These are phyloP conservation scores for Botrytis pseudocinerea DNA, from an alignment of 2,329 filamentous ascomycete genomes.

Conservation along the genomic window DNA sequence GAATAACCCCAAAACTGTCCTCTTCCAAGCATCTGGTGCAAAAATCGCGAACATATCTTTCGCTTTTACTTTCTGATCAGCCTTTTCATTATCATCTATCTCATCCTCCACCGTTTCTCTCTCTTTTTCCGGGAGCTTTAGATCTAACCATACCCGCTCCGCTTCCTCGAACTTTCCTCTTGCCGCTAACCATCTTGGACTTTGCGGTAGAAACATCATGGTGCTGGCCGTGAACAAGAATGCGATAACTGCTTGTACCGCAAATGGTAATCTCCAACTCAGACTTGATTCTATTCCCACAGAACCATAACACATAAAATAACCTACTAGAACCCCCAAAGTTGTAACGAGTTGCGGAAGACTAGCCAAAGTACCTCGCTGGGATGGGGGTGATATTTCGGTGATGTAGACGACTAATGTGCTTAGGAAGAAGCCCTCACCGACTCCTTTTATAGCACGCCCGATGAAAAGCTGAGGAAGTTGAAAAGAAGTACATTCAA, in stretches of 20 bases:
- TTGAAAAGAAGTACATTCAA: slow-evolving; percentile 51
- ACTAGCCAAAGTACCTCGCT: slow-evolving; percentile 53
- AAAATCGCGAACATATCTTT: slow-evolving; percentile 39
- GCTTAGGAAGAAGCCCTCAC: slow-evolving; percentile 59
- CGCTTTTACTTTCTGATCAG: slow-evolving; percentile 26
- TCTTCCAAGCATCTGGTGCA: slow-evolving; percentile 46
- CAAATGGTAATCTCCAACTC: slow-evolving; percentile 58
- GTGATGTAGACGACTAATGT: slow-evolving; percentile 59
- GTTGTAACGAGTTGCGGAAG: slow-evolving; percentile 55
- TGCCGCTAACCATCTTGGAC: slow-evolving; percentile 57
- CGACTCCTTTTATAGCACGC: slow-evolving; percentile 56
- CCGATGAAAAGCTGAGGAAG: slow-evolving; percentile 57
- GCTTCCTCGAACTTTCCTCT: slow-evolving; percentile 52
- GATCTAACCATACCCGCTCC: slow-evolving; percentile 41
- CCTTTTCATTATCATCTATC: slow-evolving; percentile 9
- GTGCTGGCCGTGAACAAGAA: slow-evolving; percentile 43
- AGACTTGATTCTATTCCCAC: slow-evolving; percentile 48
- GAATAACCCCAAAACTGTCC: slow-evolving; percentile 55
- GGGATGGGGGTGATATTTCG: slow-evolving; percentile 57
- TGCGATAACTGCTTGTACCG: slow-evolving; percentile 48
- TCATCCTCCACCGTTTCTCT: slow-evolving; percentile 34
- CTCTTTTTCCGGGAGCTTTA: slow-evolving; percentile 34
- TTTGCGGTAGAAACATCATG: slow-evolving; percentile 52
- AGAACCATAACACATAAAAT: slow-evolving; percentile 61
- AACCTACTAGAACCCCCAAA: slow-evolving; percentile 54